Evolutionary conservation across 352 stramenopile species (phyloP).

Genomic region (Pythium dissotocum): DNA sequence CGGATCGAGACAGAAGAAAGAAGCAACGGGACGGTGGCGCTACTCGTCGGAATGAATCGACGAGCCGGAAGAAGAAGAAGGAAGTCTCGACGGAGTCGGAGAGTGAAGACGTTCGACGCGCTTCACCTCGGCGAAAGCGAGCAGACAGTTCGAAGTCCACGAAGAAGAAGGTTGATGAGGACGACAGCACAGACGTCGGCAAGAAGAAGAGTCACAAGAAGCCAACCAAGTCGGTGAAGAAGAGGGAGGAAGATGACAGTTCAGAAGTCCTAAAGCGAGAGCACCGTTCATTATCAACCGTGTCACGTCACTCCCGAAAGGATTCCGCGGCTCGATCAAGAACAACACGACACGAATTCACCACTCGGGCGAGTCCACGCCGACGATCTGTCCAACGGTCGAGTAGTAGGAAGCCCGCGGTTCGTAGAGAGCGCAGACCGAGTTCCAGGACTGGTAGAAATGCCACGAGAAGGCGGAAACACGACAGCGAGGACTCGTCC

Average conservation of each 20-base stretch:
- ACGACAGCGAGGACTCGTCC: background rate
- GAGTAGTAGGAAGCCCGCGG: background rate
- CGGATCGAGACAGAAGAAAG: background rate
- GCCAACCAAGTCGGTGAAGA: background rate
- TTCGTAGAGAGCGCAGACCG: background rate
- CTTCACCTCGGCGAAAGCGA: background rate
- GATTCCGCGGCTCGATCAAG: background rate
- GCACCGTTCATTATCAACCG: background rate
- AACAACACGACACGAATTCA: background rate
- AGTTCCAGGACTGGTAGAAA: background rate
- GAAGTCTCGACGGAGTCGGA: slow-evolving; percentile 1
- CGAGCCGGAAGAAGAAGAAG: background rate
- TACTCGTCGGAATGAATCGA: background rate
- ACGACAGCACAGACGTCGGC: background rate
- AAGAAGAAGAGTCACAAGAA: background rate
- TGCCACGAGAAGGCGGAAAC: background rate
- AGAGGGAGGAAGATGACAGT: background rate
- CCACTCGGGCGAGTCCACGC: background rate
- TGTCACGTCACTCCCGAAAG: background rate
- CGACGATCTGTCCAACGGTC: background rate
- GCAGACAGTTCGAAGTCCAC: background rate
- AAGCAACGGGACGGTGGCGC: background rate
- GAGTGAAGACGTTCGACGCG: background rate
- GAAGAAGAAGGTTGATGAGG: background rate
- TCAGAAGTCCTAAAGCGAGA: slow-evolving; percentile 1